phyloP scores from a whole-genome alignment of 2,329 filamentous ascomycete genomes.

The Fusarium incarnatum region DNA sequence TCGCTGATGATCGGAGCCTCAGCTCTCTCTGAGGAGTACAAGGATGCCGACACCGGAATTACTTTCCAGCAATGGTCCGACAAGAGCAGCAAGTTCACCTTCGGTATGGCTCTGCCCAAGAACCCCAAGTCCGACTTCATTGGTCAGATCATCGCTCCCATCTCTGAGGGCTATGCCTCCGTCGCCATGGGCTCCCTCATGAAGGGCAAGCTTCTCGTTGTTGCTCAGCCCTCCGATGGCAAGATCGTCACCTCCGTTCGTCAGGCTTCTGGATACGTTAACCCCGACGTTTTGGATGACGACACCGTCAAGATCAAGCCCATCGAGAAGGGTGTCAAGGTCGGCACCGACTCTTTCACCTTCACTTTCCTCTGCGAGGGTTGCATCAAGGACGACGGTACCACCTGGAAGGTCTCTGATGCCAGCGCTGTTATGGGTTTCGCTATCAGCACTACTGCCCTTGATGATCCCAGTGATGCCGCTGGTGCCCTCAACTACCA shows the following conservation, averaged over 20 bases:
- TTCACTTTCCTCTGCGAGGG: conserved; percentile 74
- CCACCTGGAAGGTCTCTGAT: conserved; percentile 56
- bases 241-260: conserved; percentile 68
- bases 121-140: conserved; percentile 68
- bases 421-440: conserved; percentile 65
- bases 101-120: conserved; percentile 66
- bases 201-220: conserved; percentile 67
- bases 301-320: conserved; percentile 62
- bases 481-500: conserved; percentile 53
- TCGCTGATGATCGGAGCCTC: conserved; percentile 30
- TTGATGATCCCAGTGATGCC: conserved; percentile 51
- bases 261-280: conserved; percentile 68
- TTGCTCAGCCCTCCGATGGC: conserved; percentile 67
- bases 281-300: conserved; percentile 70
- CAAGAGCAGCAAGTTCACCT: conserved; percentile 59
- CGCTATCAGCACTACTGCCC: conserved; percentile 62
- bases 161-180: conserved; percentile 63
- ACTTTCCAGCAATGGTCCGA: conserved; percentile 64
- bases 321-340: conserved; percentile 67
- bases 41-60: conserved; percentile 63
- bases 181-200: conserved; percentile 68
- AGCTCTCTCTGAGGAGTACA: conserved; percentile 49
- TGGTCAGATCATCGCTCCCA: conserved; percentile 64
- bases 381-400: conserved; percentile 64
- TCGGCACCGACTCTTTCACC: conserved; percentile 69